Conservation (phyloP, 768 basidiomycete species). For the Suillus spraguei region DNA sequence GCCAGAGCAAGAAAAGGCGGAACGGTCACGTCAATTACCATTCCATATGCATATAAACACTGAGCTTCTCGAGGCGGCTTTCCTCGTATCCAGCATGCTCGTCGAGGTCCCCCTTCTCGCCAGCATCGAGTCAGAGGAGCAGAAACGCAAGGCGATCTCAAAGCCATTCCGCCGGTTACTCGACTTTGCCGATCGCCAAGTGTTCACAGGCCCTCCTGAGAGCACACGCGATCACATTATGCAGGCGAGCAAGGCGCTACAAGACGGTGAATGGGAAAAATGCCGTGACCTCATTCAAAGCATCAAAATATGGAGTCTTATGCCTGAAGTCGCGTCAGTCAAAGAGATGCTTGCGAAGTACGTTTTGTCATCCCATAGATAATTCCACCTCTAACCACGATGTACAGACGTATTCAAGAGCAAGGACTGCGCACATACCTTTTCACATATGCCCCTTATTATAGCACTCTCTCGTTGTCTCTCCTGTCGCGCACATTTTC, state of each 20-base stretch:
- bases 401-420: constrained; percentile 91
- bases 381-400: neutral
- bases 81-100: constrained; percentile 98
- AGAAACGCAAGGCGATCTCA: constrained; percentile 91
- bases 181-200: constrained; percentile 96
- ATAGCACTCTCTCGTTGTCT: constrained; percentile 86
- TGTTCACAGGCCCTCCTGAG: constrained; percentile 98
- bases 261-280: constrained; percentile 96
- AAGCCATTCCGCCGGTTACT: constrained; percentile 94
- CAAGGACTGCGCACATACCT: constrained; percentile 96
- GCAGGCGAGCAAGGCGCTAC: constrained; percentile 96
- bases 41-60: constrained; percentile 99
- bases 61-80: constrained; percentile 95
- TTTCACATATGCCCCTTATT: constrained; percentile 88
- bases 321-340: constrained; percentile 85
- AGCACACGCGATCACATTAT: constrained; percentile 98
- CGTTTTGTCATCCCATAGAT: constrained; percentile 22
- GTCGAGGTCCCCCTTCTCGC: constrained; percentile 96
- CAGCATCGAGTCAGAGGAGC: constrained; percentile 92
- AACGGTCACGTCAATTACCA: constrained; percentile 92
- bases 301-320: constrained; percentile 97
- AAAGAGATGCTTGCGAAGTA: constrained; percentile 96
- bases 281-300: constrained; percentile 91
- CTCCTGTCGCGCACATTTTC: constrained; percentile 89
- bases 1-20: constrained; percentile 96